phyloP scores from a whole-genome alignment of 2,329 filamentous ascomycete species.

The Pyrenochaeta sp. region DNA sequence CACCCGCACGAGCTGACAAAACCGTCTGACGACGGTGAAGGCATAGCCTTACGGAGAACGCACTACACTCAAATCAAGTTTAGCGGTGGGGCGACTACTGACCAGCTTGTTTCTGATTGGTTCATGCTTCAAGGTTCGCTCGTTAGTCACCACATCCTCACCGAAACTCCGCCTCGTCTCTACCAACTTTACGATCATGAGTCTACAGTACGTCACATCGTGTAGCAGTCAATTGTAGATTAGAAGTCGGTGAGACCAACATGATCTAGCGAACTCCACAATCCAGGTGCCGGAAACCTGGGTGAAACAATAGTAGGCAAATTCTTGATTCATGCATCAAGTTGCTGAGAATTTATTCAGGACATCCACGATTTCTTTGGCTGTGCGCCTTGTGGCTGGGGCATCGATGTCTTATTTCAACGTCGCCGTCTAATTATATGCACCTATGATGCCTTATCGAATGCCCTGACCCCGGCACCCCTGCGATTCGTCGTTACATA shows the following conservation, averaged over 20 bases:
- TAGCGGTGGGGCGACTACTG: neutral
- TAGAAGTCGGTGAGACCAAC: neutral
- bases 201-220: neutral
- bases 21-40: neutral
- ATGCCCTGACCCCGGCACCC: neutral
- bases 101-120: neutral
- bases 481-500: conserved; percentile 7
- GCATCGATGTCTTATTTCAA: neutral
- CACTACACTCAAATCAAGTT: neutral
- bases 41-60: neutral
- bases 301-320: neutral
- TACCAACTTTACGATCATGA: neutral
- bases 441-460: conserved; percentile 2
- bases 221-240: neutral
- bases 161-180: neutral
- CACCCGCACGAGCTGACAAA: neutral
- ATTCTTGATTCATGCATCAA: neutral
- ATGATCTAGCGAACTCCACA: neutral
- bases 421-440: neutral
- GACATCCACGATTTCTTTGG: neutral
- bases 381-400: neutral
- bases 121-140: neutral
- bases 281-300: neutral
- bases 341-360: neutral
- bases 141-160: neutral